These are phyloP conservation scores for Diaporthe nobilis DNA, from an alignment of 2,329 filamentous ascomycete genomes.

Conservation along the genomic window DNA sequence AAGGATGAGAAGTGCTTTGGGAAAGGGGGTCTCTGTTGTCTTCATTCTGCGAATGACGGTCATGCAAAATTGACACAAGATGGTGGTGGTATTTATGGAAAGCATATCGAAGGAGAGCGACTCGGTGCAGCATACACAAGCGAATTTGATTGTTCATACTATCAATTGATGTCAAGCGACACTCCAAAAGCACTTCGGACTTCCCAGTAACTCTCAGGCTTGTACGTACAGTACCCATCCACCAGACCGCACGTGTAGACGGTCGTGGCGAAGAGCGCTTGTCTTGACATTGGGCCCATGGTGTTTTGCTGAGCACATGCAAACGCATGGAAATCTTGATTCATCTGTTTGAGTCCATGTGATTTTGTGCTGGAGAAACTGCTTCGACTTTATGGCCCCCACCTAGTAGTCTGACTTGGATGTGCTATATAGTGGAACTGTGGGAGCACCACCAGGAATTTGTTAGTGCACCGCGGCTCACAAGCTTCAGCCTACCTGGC, in stretches of 20 bases:
- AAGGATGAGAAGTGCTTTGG: neutral
- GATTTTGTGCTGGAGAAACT: neutral
- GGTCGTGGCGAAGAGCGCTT: neutral
- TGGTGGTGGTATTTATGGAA: neutral
- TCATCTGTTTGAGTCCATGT: neutral
- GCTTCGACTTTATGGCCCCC: neutral
- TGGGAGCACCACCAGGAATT: slow-evolving; percentile 4
- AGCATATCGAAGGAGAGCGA: neutral
- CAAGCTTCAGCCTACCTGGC: slow-evolving; percentile 1
- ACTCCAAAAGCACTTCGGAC: neutral
- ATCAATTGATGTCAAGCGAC: neutral
- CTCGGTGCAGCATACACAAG: neutral
- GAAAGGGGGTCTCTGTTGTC: neutral
- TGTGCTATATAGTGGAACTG: neutral
- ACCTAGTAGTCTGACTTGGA: neutral
- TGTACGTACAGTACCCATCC: too few relatives aligned
- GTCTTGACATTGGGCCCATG: neutral
- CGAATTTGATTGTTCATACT: neutral
- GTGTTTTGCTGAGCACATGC: neutral
- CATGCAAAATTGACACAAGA: neutral
- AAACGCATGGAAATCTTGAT: neutral
- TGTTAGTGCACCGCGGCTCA: slow-evolving; percentile 22
- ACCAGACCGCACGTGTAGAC: neutral
- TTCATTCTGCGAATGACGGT: neutral
- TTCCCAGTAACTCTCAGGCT: too few relatives aligned